These are phyloP conservation scores for Ophiostoma novo-ulmi DNA, from an alignment of 2,329 filamentous ascomycete genomes.

Conservation along the genomic window DNA sequence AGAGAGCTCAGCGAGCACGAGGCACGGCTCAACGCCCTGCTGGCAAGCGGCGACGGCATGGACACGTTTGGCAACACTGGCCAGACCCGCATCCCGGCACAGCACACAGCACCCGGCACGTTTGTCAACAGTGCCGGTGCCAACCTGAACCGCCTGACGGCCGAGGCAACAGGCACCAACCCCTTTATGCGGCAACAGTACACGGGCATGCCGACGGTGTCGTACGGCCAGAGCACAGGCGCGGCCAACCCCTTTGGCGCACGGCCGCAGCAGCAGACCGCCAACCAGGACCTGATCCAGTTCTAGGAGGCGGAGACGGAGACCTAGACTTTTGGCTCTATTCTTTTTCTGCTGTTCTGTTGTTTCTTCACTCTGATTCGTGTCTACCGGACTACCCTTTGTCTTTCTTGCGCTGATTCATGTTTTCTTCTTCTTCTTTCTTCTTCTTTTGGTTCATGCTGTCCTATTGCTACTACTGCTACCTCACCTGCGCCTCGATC, in stretches of 20 bases:
- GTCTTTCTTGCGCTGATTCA: background rate
- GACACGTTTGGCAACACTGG: constrained; percentile 98
- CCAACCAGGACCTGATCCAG: constrained; percentile 51
- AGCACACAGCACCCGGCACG: constrained; percentile 91
- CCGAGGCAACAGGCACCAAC: constrained; percentile 75
- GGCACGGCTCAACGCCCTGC: constrained; percentile 76
- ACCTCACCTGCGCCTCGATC: background rate
- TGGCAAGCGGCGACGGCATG: constrained; percentile 83
- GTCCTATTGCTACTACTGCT: background rate
- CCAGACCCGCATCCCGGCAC: constrained; percentile 87
- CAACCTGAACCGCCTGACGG: constrained; percentile 64
- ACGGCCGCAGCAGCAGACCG: constrained; percentile 47
- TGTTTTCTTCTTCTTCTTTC: too few species aligned
- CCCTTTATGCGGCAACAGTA: constrained; percentile 83
- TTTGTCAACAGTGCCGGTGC: constrained; percentile 94
- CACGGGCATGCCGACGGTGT: constrained; percentile 65
- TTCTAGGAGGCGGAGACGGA: constrained; percentile 40
- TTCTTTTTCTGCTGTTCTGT: background rate
- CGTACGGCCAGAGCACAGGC: constrained; percentile 48
- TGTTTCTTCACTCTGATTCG: background rate
- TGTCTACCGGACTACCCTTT: background rate
- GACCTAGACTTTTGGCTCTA: background rate
- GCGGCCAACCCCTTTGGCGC: constrained; percentile 57
- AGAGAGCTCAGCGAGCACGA: constrained; percentile 58
- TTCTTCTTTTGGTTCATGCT: background rate